These are phyloP conservation scores for Parietaria judaica DNA, from an alignment of 306 rosid species.

Conservation along the genomic window DNA sequence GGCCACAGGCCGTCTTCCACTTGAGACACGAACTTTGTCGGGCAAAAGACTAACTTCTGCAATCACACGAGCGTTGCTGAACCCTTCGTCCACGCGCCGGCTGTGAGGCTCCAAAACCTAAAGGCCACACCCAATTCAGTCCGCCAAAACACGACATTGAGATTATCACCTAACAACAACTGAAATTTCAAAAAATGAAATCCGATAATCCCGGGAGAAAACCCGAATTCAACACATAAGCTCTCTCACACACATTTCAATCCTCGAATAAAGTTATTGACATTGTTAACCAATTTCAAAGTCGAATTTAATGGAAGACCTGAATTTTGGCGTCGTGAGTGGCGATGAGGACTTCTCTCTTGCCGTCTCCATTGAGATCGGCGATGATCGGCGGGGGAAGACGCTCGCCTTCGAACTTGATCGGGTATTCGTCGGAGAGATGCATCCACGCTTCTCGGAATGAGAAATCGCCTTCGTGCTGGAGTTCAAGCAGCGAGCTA, in stretches of 20 bases:
- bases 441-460: conserved; percentile 97
- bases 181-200: background rate
- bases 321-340: conserved; percentile 94
- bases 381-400: conserved; percentile 91
- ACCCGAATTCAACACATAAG: background rate
- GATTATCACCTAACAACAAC: background rate
- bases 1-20: conserved; percentile 92
- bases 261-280: no score
- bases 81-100: conserved; percentile 88
- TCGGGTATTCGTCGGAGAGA: conserved; percentile 79
- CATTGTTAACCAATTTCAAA: no score
- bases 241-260: no score
- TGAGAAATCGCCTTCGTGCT: conserved; percentile 95
- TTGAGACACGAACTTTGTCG: conserved; percentile 71
- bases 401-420: conserved; percentile 87
- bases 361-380: conserved; percentile 96
- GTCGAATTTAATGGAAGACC: conserved; percentile 28
- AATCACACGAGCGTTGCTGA: conserved; percentile 74
- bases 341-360: conserved; percentile 84
- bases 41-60: conserved; percentile 77
- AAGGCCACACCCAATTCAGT: conserved; percentile 1
- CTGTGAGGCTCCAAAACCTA: conserved; percentile 89
- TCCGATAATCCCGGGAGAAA: background rate
- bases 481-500: background rate
- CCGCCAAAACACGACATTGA: background rate